A percentile compares a stretch with the other conserved stretches of the same genome.
Evolutionary conservation across 2,329 filamentous ascomycete genomes (phyloP).

Genomic region (Epichloe bromicola): DNA sequence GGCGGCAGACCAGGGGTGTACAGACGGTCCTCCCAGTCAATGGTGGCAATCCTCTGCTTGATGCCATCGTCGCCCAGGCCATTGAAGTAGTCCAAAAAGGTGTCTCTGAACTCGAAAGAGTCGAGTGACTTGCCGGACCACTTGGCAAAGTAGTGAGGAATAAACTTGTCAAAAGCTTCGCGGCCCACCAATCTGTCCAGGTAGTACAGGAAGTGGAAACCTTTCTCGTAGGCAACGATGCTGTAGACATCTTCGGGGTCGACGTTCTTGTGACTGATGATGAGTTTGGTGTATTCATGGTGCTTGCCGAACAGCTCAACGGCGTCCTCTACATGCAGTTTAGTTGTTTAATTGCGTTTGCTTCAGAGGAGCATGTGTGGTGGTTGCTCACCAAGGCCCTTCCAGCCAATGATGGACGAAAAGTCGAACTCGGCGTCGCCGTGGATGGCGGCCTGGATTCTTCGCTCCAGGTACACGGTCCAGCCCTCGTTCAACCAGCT

Average conservation of each 20-base stretch:
- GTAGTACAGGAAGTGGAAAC: slow-evolving; percentile 85
- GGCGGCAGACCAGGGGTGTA: slow-evolving; percentile 79
- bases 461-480: slow-evolving; percentile 88
- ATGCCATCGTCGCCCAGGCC: slow-evolving; percentile 47
- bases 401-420: slow-evolving; percentile 93
- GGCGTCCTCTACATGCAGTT: slow-evolving; percentile 47
- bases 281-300: slow-evolving; percentile 86
- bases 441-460: slow-evolving; percentile 65
- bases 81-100: slow-evolving; percentile 78
- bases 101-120: slow-evolving; percentile 87
- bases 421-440: slow-evolving; percentile 83
- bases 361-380: not conserved
- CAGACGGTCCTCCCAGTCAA: slow-evolving; percentile 88
- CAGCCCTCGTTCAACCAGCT: slow-evolving; percentile 69
- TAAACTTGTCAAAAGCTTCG: slow-evolving; percentile 87
- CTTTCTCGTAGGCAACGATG: slow-evolving; percentile 88
- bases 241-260: slow-evolving; percentile 96
- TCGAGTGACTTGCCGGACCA: slow-evolving; percentile 82
- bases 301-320: slow-evolving; percentile 67
- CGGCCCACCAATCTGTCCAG: slow-evolving; percentile 77
- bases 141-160: slow-evolving; percentile 82
- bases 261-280: slow-evolving; percentile 74
- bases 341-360: not conserved
- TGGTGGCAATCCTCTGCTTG: slow-evolving; percentile 50
- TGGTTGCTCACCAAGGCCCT: slow-evolving; percentile 47